Evolutionary conservation across 176 grass and related monocot genomes (phyloP).

Genomic region (Tuctoria greenei): DNA sequence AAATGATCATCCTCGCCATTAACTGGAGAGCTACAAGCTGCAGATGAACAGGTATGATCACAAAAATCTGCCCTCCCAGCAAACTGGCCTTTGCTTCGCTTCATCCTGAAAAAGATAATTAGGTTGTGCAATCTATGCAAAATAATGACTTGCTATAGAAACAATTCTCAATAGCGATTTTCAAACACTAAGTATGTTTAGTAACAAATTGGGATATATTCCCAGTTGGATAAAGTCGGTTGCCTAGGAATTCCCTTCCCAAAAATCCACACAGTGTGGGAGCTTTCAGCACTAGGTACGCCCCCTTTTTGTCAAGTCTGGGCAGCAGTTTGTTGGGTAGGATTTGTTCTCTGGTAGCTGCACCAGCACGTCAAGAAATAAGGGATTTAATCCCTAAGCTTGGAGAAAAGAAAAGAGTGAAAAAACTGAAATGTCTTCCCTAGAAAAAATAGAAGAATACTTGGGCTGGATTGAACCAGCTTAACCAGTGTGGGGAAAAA

Average conservation of each 20-base stretch:
- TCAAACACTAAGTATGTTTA: slow-evolving; percentile 5
- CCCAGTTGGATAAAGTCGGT: neutral
- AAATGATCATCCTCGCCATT: slow-evolving; percentile 45
- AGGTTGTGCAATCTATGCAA: slow-evolving; percentile 10
- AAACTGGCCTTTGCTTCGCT: slow-evolving; percentile 59
- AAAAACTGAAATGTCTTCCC: neutral
- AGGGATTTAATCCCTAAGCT: neutral
- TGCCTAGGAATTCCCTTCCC: too few relatives aligned
- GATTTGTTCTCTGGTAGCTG: slow-evolving; percentile 4
- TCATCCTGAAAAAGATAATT: slow-evolving; percentile 50
- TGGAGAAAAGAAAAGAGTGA: neutral
- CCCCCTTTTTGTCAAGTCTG: neutral
- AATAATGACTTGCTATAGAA: slow-evolving; percentile 13
- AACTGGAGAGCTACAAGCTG: slow-evolving; percentile 34
- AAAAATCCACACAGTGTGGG: too few relatives aligned
- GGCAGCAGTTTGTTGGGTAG: neutral
- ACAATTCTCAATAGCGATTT: neutral
- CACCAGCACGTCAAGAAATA: neutral
- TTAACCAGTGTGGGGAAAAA: neutral
- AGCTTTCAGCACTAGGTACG: too few relatives aligned
- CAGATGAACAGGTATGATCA: slow-evolving; percentile 45
- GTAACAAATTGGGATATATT: slow-evolving; percentile 23
- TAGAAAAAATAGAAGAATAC: neutral
- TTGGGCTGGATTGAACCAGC: neutral
- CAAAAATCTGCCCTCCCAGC: slow-evolving; percentile 52